A percentile compares a stretch with the other conserved stretches of the same genome.
These are phyloP conservation scores for Tolypocladium inflatum DNA, from an alignment of 2,329 filamentous ascomycete genomes.

Conservation along the genomic window DNA sequence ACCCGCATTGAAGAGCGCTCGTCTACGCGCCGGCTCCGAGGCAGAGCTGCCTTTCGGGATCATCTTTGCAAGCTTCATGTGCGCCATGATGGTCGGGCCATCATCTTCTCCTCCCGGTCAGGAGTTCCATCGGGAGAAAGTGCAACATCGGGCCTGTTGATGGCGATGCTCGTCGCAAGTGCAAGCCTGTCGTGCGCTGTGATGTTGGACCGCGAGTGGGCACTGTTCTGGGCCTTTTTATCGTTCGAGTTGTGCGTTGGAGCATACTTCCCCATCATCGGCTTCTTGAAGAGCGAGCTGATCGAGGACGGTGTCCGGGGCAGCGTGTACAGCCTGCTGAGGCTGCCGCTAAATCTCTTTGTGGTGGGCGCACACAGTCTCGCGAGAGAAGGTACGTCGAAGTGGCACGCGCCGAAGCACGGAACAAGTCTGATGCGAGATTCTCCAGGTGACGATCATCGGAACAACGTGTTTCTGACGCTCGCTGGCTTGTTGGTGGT, in stretches of 20 bases:
- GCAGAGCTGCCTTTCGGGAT: constrained; percentile 32
- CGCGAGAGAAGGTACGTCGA: constrained; percentile 29
- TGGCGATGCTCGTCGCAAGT: constrained; percentile 20
- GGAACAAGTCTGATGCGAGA: not conserved
- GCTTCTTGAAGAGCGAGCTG: constrained; percentile 41
- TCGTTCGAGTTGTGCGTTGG: constrained; percentile 48
- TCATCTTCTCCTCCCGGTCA: constrained; percentile 8
- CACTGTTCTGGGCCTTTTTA: constrained; percentile 47
- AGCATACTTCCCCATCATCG: constrained; percentile 47
- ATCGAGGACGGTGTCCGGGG: constrained; percentile 44
- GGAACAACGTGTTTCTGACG: constrained; percentile 16
- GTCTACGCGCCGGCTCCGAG: constrained; percentile 15
- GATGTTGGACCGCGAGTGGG: constrained; percentile 28
- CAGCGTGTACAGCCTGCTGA: constrained; percentile 45
- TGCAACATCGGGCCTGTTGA: constrained; percentile 24
- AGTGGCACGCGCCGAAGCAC: not conserved
- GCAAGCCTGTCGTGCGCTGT: constrained; percentile 30
- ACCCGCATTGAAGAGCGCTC: constrained; percentile 38
- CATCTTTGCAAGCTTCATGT: constrained; percentile 48
- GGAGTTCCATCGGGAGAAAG: not conserved
- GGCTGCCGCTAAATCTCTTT: constrained; percentile 47
- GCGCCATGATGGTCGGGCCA: constrained; percentile 46
- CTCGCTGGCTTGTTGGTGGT: constrained; percentile 3
- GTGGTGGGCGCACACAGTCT: constrained; percentile 37
- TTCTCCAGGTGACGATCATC: constrained; percentile 16